phyloP scores from a whole-genome alignment of 2,329 filamentous ascomycete species.

The Nakataea oryzae region DNA sequence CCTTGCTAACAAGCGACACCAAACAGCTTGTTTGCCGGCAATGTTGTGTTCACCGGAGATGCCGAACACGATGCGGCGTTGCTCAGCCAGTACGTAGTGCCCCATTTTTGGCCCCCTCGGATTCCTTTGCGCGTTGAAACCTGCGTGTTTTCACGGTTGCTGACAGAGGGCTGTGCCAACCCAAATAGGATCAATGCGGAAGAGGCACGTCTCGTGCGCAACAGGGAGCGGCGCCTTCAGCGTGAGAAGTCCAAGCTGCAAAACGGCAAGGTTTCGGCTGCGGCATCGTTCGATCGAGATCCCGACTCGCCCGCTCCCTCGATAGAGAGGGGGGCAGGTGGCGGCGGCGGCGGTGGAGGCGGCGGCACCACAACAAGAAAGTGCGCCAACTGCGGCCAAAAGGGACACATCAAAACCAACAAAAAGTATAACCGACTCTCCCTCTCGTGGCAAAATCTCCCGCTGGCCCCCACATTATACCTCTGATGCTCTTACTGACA shows the following conservation, averaged over 20 bases:
- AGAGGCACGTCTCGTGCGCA: conserved; percentile 75
- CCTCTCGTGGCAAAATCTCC: conserved; percentile 7
- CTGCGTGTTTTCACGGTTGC: conserved; percentile 4
- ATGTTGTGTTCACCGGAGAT: conserved; percentile 48
- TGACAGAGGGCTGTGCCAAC: not conserved
- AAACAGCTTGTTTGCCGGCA: conserved; percentile 1
- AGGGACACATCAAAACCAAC: conserved; percentile 98
- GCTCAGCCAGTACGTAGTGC: conserved; percentile 36
- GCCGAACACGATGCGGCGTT: conserved; percentile 53
- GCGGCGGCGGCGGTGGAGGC: too few species aligned
- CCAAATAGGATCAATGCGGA: conserved; percentile 55
- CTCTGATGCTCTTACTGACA: not conserved
- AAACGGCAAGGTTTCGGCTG: conserved; percentile 13
- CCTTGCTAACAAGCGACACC: conserved; percentile 7
- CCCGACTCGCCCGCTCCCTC: conserved; percentile 39
- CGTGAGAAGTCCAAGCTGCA: conserved; percentile 79
- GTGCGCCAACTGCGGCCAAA: conserved; percentile 93
- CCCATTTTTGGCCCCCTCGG: not conserved
- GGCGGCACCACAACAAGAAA: conserved; percentile 63
- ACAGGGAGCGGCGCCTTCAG: conserved; percentile 80
- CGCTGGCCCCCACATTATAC: not conserved
- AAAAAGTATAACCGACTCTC: conserved; percentile 61
- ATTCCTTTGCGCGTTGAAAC: conserved; percentile 12
- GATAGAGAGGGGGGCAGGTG: conserved; percentile 32
- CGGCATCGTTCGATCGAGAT: conserved; percentile 14